Conservation (phyloP, 805 yeast species). For the Cyberlindnera galapagoensis region DNA sequence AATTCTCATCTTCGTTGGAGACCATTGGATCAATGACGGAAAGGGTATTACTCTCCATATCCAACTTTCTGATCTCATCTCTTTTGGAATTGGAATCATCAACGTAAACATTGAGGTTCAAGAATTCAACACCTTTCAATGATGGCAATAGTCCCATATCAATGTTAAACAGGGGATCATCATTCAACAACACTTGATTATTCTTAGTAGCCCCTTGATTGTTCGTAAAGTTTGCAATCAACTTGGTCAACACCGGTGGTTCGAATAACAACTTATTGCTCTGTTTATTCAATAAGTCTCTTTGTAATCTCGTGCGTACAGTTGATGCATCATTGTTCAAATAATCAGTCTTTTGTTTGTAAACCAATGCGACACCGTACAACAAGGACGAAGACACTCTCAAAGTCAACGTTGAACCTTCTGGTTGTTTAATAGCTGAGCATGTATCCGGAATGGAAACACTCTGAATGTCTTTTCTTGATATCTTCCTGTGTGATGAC, state of each 20-base stretch:
- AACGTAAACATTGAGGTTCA: slow-evolving; percentile 1
- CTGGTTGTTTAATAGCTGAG: slow-evolving; percentile 20
- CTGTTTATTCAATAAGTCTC: slow-evolving; percentile 13
- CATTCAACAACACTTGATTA: slow-evolving; percentile 21
- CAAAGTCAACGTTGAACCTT: slow-evolving; percentile 16
- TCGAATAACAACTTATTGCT: slow-evolving; percentile 5
- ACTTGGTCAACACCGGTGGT: slow-evolving; percentile 4
- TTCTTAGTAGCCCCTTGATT: not conserved
- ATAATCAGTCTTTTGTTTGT: slow-evolving; percentile 42
- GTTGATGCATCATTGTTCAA: slow-evolving; percentile 26
- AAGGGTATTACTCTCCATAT: slow-evolving; percentile 14
- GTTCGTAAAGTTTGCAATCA: not conserved
- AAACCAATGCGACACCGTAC: slow-evolving; percentile 40
- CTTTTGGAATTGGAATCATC: slow-evolving; percentile 3
- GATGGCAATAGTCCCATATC: slow-evolving; percentile 26
- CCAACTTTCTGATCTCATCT: slow-evolving; percentile 12
- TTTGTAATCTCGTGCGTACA: slow-evolving; percentile 20
- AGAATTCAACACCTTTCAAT: slow-evolving; percentile 14
- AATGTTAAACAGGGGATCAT: slow-evolving; percentile 34
- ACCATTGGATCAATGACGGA: slow-evolving; percentile 5
- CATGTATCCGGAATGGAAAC: slow-evolving; percentile 41
- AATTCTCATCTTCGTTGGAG: slow-evolving; percentile 7
- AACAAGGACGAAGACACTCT: slow-evolving; percentile 35
- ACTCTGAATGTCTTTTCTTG: slow-evolving; percentile 28
- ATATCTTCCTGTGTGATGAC: slow-evolving; percentile 22